These are phyloP conservation scores for Lasiosphaeria ovina DNA, from an alignment of 495 filamentous ascomycete species.

Conservation along the genomic window DNA sequence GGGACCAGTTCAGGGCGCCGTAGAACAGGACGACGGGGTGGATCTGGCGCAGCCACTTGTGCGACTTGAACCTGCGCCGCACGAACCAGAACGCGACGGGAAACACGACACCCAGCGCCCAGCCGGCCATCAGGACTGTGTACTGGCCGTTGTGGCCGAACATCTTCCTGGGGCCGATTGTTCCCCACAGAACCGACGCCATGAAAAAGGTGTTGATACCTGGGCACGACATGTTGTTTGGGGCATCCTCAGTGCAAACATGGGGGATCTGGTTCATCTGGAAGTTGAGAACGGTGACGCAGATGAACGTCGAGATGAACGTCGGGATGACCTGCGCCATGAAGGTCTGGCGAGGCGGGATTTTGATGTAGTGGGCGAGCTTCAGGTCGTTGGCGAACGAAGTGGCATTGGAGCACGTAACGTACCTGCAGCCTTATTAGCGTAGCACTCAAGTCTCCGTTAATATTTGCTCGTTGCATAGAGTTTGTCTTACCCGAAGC, in stretches of 20 bases:
- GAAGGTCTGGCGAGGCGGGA: slow-evolving; percentile 41
- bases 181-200: slow-evolving; percentile 41
- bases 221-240: slow-evolving; percentile 38
- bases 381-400: slow-evolving; percentile 41
- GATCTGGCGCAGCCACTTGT: slow-evolving; percentile 32
- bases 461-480: neutral
- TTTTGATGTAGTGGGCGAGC: slow-evolving; percentile 43
- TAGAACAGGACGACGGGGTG: slow-evolving; percentile 37
- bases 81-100: slow-evolving; percentile 28
- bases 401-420: slow-evolving; percentile 34
- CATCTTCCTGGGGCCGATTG: slow-evolving; percentile 39
- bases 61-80: slow-evolving; percentile 21
- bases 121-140: slow-evolving; percentile 33
- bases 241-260: slow-evolving; percentile 37
- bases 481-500: slow-evolving; percentile 26
- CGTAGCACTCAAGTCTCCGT: neutral
- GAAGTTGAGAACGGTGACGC: slow-evolving; percentile 37
- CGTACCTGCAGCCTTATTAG: slow-evolving; percentile 18
- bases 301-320: slow-evolving; percentile 34
- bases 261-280: slow-evolving; percentile 37
- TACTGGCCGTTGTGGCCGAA: slow-evolving; percentile 39
- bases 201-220: slow-evolving; percentile 42
- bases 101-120: slow-evolving; percentile 34
- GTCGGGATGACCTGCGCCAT: slow-evolving; percentile 37
- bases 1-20: slow-evolving; percentile 32